A percentile compares a stretch with the other conserved stretches of the same genome.
These are phyloP conservation scores for Wickerhamiella brachini DNA, from an alignment of 805 yeast species.

Conservation along the genomic window DNA sequence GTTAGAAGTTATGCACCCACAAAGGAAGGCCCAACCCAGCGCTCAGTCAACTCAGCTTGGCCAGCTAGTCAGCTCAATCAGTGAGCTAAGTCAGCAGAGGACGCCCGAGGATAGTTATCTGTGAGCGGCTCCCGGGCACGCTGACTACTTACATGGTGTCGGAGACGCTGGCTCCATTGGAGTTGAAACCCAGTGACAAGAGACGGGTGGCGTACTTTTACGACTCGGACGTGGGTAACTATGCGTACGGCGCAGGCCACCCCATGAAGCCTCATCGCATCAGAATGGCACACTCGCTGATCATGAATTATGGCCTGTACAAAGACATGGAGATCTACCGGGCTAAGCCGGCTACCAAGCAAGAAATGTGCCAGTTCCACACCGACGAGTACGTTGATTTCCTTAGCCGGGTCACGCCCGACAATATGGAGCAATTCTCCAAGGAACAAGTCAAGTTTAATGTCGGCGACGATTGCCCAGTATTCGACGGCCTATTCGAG, in stretches of 20 bases:
- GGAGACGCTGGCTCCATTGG: conserved; percentile 48
- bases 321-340: conserved; percentile 95
- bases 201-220: conserved; percentile 64
- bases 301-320: conserved; percentile 93
- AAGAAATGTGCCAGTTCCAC: conserved; percentile 96
- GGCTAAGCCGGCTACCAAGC: conserved; percentile 94
- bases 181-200: conserved; percentile 41
- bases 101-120: too few relatives aligned
- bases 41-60: too few relatives aligned
- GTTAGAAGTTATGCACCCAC: too few relatives aligned
- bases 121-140: neutral
- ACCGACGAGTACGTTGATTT: conserved; percentile 96
- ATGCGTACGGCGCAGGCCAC: conserved; percentile 96
- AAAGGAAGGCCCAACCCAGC: too few relatives aligned
- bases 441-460: conserved; percentile 86
- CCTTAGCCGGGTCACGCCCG: conserved; percentile 80
- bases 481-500: conserved; percentile 88
- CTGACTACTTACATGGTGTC: conserved; percentile 11
- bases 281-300: conserved; percentile 94
- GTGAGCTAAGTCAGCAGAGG: too few relatives aligned
- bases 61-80: too few relatives aligned
- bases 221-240: conserved; percentile 90
- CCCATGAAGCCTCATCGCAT: conserved; percentile 99
- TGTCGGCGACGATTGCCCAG: conserved; percentile 94
- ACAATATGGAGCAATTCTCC: conserved; percentile 71